Percentiles rank a stretch among this genome's conserved stretches.
phyloP scores from a whole-genome alignment of 2,329 filamentous ascomycete species.

The Didymosphaeria variabile region DNA sequence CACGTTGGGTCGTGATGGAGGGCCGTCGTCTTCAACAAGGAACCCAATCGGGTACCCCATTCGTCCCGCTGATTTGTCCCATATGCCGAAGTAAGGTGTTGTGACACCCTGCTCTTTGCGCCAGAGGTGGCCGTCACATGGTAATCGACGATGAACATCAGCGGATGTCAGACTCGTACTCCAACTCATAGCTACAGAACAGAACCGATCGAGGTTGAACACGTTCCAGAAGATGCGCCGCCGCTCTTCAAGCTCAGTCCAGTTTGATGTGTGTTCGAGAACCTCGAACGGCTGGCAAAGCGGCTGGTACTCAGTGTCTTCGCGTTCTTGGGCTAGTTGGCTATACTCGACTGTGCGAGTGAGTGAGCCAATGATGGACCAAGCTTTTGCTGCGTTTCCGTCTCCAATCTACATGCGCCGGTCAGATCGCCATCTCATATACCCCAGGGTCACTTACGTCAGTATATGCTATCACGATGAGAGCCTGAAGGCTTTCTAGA shows the following conservation, averaged over 20 bases:
- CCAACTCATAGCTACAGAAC: conserved; percentile 31
- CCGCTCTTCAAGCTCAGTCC: conserved; percentile 31
- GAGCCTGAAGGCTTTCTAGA: conserved; percentile 23
- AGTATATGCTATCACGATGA: conserved; percentile 27
- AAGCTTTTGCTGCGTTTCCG: conserved; percentile 24
- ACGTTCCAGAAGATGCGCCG: conserved; percentile 33
- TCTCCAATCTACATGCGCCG: conserved; percentile 18
- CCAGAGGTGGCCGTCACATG: conserved; percentile 32
- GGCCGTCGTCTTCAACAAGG: conserved; percentile 4
- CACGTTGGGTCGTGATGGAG: conserved; percentile 2
- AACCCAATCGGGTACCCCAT: conserved; percentile 29
- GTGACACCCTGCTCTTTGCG: conserved; percentile 25
- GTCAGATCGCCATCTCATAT: background rate
- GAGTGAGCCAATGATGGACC: conserved; percentile 29
- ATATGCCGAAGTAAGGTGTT: conserved; percentile 33
- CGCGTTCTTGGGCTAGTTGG: conserved; percentile 28
- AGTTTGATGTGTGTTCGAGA: conserved; percentile 19
- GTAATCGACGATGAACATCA: conserved; percentile 29
- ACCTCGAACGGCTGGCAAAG: conserved; percentile 24
- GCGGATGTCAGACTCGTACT: conserved; percentile 31
- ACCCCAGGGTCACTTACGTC: conserved; percentile 12
- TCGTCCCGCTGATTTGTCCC: conserved; percentile 30
- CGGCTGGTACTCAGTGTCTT: conserved; percentile 21
- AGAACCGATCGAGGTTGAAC: conserved; percentile 29
- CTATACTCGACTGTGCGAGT: conserved; percentile 30